Evolutionary conservation across 2,329 filamentous ascomycete genomes (phyloP).

Genomic region (Blumeria hordei): DNA sequence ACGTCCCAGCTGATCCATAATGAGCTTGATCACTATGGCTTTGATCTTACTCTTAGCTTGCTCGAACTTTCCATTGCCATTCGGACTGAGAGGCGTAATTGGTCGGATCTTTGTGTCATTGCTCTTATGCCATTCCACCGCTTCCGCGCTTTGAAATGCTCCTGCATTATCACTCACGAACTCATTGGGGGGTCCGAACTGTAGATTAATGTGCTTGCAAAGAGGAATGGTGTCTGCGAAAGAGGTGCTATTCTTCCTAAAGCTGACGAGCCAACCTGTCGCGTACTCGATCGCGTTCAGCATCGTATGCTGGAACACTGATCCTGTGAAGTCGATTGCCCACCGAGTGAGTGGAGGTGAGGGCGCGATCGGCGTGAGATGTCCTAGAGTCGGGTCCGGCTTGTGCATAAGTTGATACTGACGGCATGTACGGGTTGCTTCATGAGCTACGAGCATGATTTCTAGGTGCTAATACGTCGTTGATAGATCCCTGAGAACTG

Average conservation of each 20-base stretch:
- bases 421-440: not conserved
- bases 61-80: not conserved
- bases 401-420: not conserved
- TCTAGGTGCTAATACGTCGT: not conserved
- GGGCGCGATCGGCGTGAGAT: not conserved
- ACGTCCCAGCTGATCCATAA: too few species aligned
- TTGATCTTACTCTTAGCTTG: not conserved
- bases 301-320: not conserved
- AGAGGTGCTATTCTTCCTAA: not conserved
- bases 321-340: constrained; percentile 1
- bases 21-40: not conserved
- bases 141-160: not conserved
- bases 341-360: not conserved
- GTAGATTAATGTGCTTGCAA: too few species aligned
- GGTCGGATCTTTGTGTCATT: not conserved
- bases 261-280: not conserved
- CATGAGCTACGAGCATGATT: not conserved
- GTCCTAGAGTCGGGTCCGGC: not conserved
- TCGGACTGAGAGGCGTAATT: not conserved
- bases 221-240: not conserved
- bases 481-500: not conserved
- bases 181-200: not conserved
- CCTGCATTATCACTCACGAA: not conserved
- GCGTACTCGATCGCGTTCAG: not conserved
- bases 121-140: not conserved